Percentiles rank a stretch among this genome's conserved stretches.
Evolutionary conservation across 106 monocot genomes (phyloP).

Genomic region (Platanthera zijinensis): DNA sequence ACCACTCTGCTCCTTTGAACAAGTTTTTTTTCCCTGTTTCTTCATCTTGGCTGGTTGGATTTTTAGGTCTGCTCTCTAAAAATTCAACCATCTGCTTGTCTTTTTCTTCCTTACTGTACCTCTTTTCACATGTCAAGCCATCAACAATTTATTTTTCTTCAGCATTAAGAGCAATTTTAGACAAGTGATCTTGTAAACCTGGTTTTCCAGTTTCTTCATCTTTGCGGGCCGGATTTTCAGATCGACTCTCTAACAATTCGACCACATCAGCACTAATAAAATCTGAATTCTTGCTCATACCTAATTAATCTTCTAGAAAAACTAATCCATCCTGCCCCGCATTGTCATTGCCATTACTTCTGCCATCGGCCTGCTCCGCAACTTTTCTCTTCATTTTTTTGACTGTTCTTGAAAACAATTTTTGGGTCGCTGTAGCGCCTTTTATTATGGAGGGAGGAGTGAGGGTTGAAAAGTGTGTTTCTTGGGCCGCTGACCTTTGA

Average conservation of each 20-base stretch:
- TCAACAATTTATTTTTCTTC: background rate
- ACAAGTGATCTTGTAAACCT: background rate
- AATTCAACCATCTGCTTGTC: constrained; percentile 36
- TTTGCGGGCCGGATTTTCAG: too few relatives aligned
- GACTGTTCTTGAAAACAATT: background rate
- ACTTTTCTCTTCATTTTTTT: constrained; percentile 22
- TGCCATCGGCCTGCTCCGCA: background rate
- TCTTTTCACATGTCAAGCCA: background rate
- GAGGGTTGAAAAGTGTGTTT: too few relatives aligned
- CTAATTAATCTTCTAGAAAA: background rate
- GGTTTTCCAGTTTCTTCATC: background rate
- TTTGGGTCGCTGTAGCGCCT: too few relatives aligned
- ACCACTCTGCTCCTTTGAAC: background rate
- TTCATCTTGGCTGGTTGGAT: background rate
- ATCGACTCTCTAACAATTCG: background rate
- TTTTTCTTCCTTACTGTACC: constrained; percentile 17
- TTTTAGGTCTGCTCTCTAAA: background rate
- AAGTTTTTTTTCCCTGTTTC: background rate
- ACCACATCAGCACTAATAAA: background rate
- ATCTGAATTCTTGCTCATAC: background rate
- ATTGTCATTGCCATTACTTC: background rate
- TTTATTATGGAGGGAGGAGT: too few relatives aligned
- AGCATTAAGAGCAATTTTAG: background rate
- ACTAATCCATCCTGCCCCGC: background rate
- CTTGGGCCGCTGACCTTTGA: too few relatives aligned